Base-by-base conservation (phyloP, 257 asterid species). In the Penstemon davidsonii region DNA sequence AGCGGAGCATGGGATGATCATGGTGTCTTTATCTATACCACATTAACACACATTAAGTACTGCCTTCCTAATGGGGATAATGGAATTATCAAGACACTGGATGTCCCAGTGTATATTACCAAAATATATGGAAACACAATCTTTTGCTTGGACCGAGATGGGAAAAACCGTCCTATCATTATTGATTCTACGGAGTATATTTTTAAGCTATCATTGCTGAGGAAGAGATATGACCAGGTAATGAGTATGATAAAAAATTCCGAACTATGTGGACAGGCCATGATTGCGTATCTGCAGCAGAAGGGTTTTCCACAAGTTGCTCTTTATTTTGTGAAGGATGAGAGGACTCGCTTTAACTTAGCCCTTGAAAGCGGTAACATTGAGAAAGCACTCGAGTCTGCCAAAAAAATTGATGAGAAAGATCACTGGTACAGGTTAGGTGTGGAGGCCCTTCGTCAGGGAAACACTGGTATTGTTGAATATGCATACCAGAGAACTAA, bases 1-100 rank as follows among this genome's bases (percentile, higher is more conserved):
- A 94, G 96, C 68, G 99, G 99, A 76, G 96, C 95, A 6, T 94
- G 99, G 99, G 98, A 94, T 68, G 99, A 94, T 66, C 91, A 88
- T 60, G 99, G 99, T 55, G 96, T 91, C 55, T 94, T 94, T 66
- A 83, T 94, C 43, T 91, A 94, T 65, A 91, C 99, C 3, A 94
- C 99, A 8, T 78, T 94, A 68, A 94, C 96, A 0, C 98, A 94
- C 75, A 89, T 94, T 71, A 94, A 94, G 86, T 94, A 94, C 62
- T 94, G 99, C 86, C 90, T 94, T 70, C 99, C 96, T 45, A 94
- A 91, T 68, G 99, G 99, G 42, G 99, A 90, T 59, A 91, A 90
- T 79, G 99, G 99, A 57, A 94, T 94, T 66, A 89, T 94, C 69
- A 94, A 89, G 81, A 94, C 99, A 18, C 74, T 94, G 61, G 99